Percentiles rank a stretch among this genome's conserved stretches.
Conservation (phyloP, 257 asterid genomes). For the Nicotiana undulata region DNA sequence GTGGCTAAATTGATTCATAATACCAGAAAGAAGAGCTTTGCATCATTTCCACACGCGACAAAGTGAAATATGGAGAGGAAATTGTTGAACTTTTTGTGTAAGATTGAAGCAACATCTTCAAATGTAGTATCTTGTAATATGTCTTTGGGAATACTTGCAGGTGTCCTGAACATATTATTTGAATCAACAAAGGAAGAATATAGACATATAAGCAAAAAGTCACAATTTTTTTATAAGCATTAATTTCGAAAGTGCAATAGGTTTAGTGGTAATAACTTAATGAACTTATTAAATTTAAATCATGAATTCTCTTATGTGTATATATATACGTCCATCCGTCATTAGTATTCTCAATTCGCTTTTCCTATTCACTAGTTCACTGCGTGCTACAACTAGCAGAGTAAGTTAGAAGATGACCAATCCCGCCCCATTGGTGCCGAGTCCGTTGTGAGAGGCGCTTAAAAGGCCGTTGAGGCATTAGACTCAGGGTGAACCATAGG, state of each 20-base stretch:
- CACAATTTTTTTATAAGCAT: too few relatives aligned
- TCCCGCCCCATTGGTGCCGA: too few relatives aligned
- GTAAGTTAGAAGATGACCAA: too few relatives aligned
- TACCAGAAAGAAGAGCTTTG: slow-evolving; percentile 44
- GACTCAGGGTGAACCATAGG: too few relatives aligned
- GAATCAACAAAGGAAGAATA: background rate
- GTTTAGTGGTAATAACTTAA: background rate
- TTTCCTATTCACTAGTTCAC: too few relatives aligned
- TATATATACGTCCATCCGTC: background rate
- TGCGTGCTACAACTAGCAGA: too few relatives aligned
- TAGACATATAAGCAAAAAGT: too few relatives aligned
- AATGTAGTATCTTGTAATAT: slow-evolving; percentile 27
- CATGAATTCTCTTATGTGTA: background rate
- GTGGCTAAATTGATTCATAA: background rate
- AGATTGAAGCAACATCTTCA: slow-evolving; percentile 18
- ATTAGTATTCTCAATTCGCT: too few relatives aligned
- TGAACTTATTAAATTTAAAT: background rate
- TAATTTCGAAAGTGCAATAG: background rate
- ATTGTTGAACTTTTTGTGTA: slow-evolving; percentile 29
- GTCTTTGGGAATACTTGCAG: slow-evolving; percentile 35
- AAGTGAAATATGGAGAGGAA: slow-evolving; percentile 18
- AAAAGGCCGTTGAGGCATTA: too few relatives aligned
- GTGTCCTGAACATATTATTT: slow-evolving; percentile 29
- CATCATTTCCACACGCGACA: slow-evolving; percentile 44
- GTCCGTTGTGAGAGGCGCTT: too few relatives aligned